Conservation (phyloP, 768 basidiomycete species). For the Boletus insuetus region DNA sequence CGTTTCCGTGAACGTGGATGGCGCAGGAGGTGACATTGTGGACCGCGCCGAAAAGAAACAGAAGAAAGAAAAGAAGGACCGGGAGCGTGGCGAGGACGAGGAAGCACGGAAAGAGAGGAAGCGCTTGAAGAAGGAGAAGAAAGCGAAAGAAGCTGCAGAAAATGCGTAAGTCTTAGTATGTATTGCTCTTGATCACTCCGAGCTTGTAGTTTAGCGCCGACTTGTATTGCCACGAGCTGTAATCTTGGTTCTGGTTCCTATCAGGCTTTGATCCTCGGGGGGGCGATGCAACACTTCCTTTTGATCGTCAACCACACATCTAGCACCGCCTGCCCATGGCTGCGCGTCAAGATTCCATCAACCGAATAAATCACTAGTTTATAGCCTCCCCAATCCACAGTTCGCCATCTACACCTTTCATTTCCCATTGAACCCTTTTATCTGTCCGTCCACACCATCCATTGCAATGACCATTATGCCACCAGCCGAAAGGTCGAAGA, state of each 20-base stretch:
- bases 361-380: not conserved
- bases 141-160: conserved; percentile 44
- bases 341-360: conserved; percentile 10
- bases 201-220: not conserved
- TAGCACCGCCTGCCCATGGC: conserved; percentile 3
- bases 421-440: not conserved
- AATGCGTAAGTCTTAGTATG: conserved; percentile 8
- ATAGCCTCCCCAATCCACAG: not conserved
- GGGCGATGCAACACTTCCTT: not conserved
- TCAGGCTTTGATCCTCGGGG: conserved; percentile 13
- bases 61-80: conserved; percentile 61
- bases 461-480: conserved; percentile 4
- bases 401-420: not conserved
- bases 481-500: conserved; percentile 36
- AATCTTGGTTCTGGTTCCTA: conserved; percentile 4
- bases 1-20: conserved; percentile 38
- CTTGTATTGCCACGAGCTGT: not conserved
- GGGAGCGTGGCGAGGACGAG: conserved; percentile 46
- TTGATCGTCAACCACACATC: conserved; percentile 2
- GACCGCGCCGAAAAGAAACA: conserved; percentile 56
- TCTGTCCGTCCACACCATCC: not conserved
- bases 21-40: conserved; percentile 39
- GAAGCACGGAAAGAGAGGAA: conserved; percentile 62
- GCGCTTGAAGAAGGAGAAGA: conserved; percentile 68
- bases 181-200: not conserved